Conservation (phyloP, 106 monocot species). For the Allium cepa region DNA sequence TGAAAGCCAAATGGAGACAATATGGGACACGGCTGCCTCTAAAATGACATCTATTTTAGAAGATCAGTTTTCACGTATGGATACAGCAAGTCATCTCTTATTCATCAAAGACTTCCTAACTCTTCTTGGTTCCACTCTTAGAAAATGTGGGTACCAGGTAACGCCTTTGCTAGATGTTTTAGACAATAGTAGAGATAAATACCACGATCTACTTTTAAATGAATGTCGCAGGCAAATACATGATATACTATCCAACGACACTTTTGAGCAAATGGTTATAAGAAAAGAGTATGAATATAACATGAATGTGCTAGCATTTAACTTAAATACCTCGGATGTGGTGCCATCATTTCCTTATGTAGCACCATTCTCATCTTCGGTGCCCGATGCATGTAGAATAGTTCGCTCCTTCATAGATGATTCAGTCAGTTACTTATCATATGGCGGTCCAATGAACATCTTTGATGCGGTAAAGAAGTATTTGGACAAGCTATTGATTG, state of each 20-base stretch:
- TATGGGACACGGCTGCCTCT: conserved; percentile 40
- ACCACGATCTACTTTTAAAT: conserved; percentile 50
- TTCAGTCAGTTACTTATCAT: conserved; percentile 59
- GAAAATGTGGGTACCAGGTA: conserved; percentile 39
- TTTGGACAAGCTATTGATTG: conserved; percentile 45
- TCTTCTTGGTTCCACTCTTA: conserved; percentile 38
- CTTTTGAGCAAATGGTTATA: conserved; percentile 54
- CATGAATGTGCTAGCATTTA: conserved; percentile 45
- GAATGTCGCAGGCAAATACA: conserved; percentile 38
- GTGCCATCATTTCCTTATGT: conserved; percentile 44
- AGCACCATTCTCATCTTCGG: conserved; percentile 52
- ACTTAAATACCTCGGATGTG: conserved; percentile 20
- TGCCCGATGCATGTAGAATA: conserved; percentile 48
- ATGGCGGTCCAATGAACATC: conserved; percentile 45
- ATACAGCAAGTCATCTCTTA: conserved; percentile 47
- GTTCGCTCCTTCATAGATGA: conserved; percentile 54
- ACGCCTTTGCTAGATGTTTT: conserved; percentile 45
- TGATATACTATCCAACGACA: conserved; percentile 37
- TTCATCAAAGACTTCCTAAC: conserved; percentile 57
- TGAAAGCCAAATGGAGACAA: conserved; percentile 42
- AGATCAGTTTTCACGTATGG: conserved; percentile 40
- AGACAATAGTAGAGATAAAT: conserved; percentile 46
- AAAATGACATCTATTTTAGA: conserved; percentile 42
- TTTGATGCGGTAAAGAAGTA: conserved; percentile 51
- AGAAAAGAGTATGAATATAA: conserved; percentile 60